Base-by-base conservation (phyloP, 306 rosid species). In the Vicia villosa region DNA sequence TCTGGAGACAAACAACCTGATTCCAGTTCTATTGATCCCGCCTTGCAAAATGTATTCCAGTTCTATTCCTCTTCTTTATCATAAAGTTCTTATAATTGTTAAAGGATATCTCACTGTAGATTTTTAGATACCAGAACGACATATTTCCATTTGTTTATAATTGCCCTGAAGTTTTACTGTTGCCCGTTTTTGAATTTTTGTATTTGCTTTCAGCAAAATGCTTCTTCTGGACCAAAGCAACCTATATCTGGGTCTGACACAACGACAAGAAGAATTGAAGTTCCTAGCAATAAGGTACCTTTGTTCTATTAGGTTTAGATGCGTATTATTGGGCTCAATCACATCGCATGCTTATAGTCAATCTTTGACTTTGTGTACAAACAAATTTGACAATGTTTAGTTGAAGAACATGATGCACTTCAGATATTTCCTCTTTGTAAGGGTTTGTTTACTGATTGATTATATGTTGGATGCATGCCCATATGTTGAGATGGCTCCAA, bases 201-300 rank as follows among this genome's bases (percentile, higher is more conserved):
- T n/a, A 30, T 34, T 47, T 73, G 54, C 22, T 74, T 82, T 72
- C 84, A 79, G 86, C 85, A 79, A 63, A 87, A 79, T 34, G 76
- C 69, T 43, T 75, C 57, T 70, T 22, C 77, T 60, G 86, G 46
- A 8, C 72, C 59, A 42, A 62, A 78, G 66, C 82, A 79, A 43
- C 75, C 82, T 16, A 5, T 82, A 40, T 70, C 86, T 37, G 89
- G 20, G 4, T 51, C 71, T 43, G 81, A 83, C 16, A 43, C 72
- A n/a, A 72, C 76, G 0, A 60, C 96, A 0, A 82, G 80, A 68
- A 87, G 65, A 77, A 89, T 95, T 67, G 97, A 91, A 64, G 97
- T 95, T 69, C 99, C 99, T 26, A 95, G 85, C 72, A 95, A 91
- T 71, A 91, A 95, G 99, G 99, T 95, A 38, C 20, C 63, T 61